Percentiles rank a stretch among this genome's conserved stretches.
Evolutionary conservation across 352 stramenopile genomes (phyloP).

Genomic region (Globisporangium recalcitrans): DNA sequence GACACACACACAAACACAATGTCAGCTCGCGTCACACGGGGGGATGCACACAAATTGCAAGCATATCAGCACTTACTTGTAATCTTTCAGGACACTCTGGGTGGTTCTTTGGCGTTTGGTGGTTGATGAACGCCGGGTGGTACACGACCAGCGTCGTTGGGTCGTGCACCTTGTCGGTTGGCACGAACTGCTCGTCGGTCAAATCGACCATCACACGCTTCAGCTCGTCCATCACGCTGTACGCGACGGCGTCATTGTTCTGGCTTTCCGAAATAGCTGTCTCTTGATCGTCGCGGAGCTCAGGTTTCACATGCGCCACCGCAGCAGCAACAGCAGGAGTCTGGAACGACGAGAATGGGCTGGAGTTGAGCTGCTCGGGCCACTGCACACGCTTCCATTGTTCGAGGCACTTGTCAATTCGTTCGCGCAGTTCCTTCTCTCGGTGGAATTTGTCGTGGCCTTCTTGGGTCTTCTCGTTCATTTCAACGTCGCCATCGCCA

Average conservation of each 20-base stretch:
- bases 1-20: neutral
- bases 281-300: conserved; percentile 8
- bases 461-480: conserved; percentile 22
- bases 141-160: conserved; percentile 76
- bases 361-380: conserved; percentile 50
- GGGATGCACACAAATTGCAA: conserved; percentile 9
- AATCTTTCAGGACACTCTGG: conserved; percentile 79
- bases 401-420: conserved; percentile 40
- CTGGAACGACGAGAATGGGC: conserved; percentile 30
- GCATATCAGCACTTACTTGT: conserved; percentile 44
- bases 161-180: conserved; percentile 17
- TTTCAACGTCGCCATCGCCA: conserved; percentile 22
- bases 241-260: conserved; percentile 6
- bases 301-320: conserved; percentile 25
- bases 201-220: conserved; percentile 77
- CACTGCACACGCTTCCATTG: conserved; percentile 70
- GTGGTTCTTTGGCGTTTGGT: conserved; percentile 79
- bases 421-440: conserved; percentile 44
- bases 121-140: conserved; percentile 79
- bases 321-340: conserved; percentile 6
- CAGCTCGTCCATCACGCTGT: conserved; percentile 61
- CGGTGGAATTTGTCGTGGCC: conserved; percentile 34
- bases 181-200: conserved; percentile 48
- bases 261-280: conserved; percentile 9
- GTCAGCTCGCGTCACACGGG: neutral